Evolutionary conservation across 768 basidiomycete genomes (phyloP).

Genomic region (Suillus fuscotomentosus): DNA sequence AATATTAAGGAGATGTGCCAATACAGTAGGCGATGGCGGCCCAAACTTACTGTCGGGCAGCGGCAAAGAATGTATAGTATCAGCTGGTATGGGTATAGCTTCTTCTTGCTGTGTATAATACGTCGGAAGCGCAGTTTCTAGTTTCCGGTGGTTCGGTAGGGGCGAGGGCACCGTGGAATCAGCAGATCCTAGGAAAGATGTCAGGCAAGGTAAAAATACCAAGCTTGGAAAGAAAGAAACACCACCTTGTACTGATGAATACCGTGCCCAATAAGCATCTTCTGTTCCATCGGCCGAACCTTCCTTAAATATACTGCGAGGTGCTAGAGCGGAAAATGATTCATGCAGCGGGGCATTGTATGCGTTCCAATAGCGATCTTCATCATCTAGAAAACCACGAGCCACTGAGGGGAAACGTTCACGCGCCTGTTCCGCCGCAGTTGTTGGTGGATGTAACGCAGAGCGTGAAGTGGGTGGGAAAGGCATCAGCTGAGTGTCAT

Average conservation of each 20-base stretch:
- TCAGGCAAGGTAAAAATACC: constrained; percentile 9
- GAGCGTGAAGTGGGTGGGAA: constrained; percentile 49
- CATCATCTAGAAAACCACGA: constrained; percentile 24
- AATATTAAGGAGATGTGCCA: constrained; percentile 24
- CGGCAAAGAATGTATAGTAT: constrained; percentile 18
- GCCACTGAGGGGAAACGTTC: not conserved
- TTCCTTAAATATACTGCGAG: constrained; percentile 16
- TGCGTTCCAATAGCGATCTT: constrained; percentile 68
- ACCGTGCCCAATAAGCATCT: constrained; percentile 79
- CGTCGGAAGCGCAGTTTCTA: constrained; percentile 13
- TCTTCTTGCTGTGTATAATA: constrained; percentile 11
- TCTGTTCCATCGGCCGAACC: constrained; percentile 27
- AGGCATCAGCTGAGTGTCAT: constrained; percentile 68
- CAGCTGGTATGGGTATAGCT: constrained; percentile 12
- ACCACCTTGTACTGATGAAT: constrained; percentile 67
- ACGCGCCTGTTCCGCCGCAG: constrained; percentile 14
- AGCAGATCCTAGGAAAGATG: constrained; percentile 51
- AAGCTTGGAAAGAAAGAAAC: constrained; percentile 1
- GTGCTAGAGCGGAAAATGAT: constrained; percentile 13
- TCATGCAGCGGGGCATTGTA: constrained; percentile 45
- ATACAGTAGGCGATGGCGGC: constrained; percentile 26
- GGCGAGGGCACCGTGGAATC: constrained; percentile 68
- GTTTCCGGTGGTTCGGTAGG: constrained; percentile 29
- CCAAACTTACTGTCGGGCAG: constrained; percentile 7
- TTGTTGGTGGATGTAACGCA: constrained; percentile 25